Conservation (phyloP, 2,329 filamentous ascomycete genomes). For the Fusarium succisae region DNA sequence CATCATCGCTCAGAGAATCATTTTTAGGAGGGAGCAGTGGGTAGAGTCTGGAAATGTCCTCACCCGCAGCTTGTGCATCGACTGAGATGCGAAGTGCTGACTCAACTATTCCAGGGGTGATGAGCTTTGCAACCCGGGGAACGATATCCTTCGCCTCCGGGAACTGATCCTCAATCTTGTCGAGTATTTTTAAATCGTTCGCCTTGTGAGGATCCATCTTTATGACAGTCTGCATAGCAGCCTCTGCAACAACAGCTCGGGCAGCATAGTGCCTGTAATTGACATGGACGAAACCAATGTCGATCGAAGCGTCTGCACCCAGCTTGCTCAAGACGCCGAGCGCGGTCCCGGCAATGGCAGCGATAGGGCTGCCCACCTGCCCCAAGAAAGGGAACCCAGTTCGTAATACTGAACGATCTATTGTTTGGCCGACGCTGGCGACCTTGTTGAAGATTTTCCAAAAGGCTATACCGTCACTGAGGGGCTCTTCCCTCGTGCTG, state of each 20-base stretch:
- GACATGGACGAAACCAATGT: neutral
- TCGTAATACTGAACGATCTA: neutral
- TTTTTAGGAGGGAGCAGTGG: accelerated
- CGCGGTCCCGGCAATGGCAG: neutral
- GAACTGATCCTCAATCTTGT: neutral
- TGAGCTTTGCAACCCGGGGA: neutral
- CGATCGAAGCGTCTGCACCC: neutral
- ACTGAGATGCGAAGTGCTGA: neutral
- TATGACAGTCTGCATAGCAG: neutral
- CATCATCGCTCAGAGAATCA: accelerated
- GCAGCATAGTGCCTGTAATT: neutral
- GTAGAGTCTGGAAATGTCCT: neutral
- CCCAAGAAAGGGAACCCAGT: neutral
- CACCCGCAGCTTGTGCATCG: neutral
- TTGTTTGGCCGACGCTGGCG: neutral
- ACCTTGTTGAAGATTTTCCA: neutral
- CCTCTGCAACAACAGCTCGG: neutral
- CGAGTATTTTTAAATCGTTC: neutral
- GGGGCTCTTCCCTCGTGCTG: neutral
- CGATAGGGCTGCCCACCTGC: neutral
- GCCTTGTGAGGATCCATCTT: neutral
- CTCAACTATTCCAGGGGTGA: accelerated
- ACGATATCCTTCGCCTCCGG: accelerated
- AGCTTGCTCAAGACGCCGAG: neutral
- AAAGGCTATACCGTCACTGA: neutral